A percentile compares a stretch with the other conserved stretches of the same genome.
Evolutionary conservation across 371 early-diverging fungal genomes (phyloP).

Genomic region (Mucor piriformis): DNA sequence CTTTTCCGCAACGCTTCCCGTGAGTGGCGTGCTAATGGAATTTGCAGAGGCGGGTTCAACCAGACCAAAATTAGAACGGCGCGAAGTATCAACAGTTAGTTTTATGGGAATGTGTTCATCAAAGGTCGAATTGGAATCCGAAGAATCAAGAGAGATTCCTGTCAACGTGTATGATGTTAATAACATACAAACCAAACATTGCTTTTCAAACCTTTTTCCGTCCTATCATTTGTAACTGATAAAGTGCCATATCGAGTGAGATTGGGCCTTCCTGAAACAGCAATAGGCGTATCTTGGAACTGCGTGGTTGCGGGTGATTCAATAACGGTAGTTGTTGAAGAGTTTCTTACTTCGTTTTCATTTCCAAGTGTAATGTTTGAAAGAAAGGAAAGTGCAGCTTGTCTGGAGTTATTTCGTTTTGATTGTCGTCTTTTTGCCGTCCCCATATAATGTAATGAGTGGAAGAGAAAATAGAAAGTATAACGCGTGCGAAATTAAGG

Average conservation of each 20-base stretch:
- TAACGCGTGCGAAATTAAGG: neutral
- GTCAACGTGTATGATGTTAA: neutral
- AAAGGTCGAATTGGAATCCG: slow-evolving; percentile 35
- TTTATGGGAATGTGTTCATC: slow-evolving; percentile 14
- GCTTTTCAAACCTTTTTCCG: neutral
- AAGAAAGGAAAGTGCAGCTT: slow-evolving; percentile 45
- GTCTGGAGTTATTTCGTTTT: slow-evolving; percentile 50
- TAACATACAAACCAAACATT: too few relatives aligned
- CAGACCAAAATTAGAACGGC: neutral
- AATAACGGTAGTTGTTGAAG: neutral
- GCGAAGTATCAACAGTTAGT: neutral
- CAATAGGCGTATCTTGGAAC: neutral
- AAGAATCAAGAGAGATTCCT: slow-evolving; percentile 30
- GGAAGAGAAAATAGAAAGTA: neutral
- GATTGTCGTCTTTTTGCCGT: slow-evolving; percentile 49
- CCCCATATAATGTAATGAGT: slow-evolving; percentile 26
- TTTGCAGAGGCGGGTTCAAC: neutral
- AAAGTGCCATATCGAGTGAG: slow-evolving; percentile 11
- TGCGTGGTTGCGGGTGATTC: neutral
- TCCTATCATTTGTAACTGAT: neutral
- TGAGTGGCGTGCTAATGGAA: neutral
- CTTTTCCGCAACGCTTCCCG: slow-evolving; percentile 19
- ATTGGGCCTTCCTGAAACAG: neutral
- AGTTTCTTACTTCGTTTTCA: slow-evolving; percentile 19
- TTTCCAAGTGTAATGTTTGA: slow-evolving; percentile 46